Conservation (phyloP, 768 basidiomycete genomes). For the Crepidotus variabilis region DNA sequence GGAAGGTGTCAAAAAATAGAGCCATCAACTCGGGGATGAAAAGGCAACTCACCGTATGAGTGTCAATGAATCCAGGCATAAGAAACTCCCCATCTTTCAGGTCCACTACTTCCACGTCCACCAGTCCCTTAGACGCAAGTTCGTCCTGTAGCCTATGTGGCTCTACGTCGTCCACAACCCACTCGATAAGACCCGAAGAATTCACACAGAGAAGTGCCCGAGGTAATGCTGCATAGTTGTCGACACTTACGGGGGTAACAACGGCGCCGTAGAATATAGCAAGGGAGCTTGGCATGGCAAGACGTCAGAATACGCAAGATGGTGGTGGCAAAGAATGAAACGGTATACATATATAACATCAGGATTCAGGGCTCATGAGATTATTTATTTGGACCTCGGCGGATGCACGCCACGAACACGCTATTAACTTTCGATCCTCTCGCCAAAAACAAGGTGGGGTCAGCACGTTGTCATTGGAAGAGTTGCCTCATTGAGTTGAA, state of each 20-base stretch:
- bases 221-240: conserved; percentile 42
- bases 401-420: no score
- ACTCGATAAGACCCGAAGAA: conserved; percentile 51
- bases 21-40: background rate
- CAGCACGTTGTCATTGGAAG: no score
- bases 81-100: conserved; percentile 61
- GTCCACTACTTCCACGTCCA: conserved; percentile 37
- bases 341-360: no score
- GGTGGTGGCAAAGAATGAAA: background rate
- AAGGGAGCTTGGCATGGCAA: conserved; percentile 11
- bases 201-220: conserved; percentile 53
- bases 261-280: conserved; percentile 50
- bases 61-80: conserved; percentile 88
- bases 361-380: no score
- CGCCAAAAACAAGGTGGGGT: no score
- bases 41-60: conserved; percentile 68
- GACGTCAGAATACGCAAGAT: background rate
- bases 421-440: no score
- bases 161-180: conserved; percentile 62
- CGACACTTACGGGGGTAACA: conserved; percentile 47
- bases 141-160: conserved; percentile 42
- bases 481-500: no score
- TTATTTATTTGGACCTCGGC: no score
- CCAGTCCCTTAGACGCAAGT: conserved; percentile 47
- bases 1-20: background rate